Base-by-base conservation (phyloP, 139 green algal genomes). In the Diplosphaera chodatii region DNA sequence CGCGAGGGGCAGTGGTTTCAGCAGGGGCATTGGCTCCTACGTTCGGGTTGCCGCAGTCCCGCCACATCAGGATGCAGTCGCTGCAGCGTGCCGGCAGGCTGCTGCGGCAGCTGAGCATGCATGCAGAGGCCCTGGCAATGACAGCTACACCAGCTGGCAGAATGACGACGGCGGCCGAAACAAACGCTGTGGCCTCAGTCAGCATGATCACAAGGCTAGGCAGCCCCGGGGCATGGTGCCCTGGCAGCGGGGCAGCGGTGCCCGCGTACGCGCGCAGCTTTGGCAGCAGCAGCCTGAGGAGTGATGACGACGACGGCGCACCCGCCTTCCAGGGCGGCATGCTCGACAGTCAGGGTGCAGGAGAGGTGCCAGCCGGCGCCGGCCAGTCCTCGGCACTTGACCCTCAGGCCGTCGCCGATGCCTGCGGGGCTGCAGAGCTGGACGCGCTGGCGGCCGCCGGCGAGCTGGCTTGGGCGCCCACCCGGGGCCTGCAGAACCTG, bases 401-500 rank as follows among this genome's bases (percentile, higher is more conserved):
- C 32, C 48, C 55, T 18, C 20, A 56, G 1, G 71, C 73, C 27
- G 76, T 89, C 18, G 33, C 84, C 33, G 67, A 78, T 25, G 77
- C 83, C 2, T 67, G 69, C 0, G 30, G 37, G 0, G 72, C 72
- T 18, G 84, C 75, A 1, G 83, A 89, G 65, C 32, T 28, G 2
- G 79, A 78, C 8, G 83, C 81, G 3, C 69, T 92, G 28, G 29
- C 67, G 8, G 73, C 67, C 0, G 84, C 84, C 0, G 68, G 65
- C 18, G 85, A 86, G 18, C 79, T 81, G 0, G 37, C 62, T 0
- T 92, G 86, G 82, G 48, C 80, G 15, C 73, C 78, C 8, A 90
- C 78, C 5, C 72, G 70, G 1, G 71, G 63, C n/a, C 78, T 93
- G 40, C 88, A 93, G 68, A 63, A 70, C 29, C 71, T 86, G 15